Conservation (phyloP, 1,284 basidiomycete species). For the Trametes sp. region DNA sequence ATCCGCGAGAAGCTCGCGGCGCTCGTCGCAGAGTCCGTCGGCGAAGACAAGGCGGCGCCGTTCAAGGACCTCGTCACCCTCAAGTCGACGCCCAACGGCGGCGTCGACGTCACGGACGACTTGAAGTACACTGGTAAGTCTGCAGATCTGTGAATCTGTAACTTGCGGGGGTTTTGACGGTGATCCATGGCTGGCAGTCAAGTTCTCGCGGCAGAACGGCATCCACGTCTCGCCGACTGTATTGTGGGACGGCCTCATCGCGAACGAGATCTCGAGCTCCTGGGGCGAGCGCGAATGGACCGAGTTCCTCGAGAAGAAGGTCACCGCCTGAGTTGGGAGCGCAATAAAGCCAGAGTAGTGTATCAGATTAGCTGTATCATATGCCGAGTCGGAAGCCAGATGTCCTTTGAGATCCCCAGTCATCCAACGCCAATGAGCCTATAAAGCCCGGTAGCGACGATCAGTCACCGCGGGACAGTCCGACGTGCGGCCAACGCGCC, state of each 20-base stretch:
- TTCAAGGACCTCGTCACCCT: slow-evolving; percentile 72
- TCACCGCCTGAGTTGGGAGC: slow-evolving; percentile 45
- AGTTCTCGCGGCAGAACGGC: slow-evolving; percentile 90
- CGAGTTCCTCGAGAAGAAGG: slow-evolving; percentile 77
- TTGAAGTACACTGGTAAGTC: slow-evolving; percentile 83
- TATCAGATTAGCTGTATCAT: slow-evolving; percentile 21
- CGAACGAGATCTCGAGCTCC: slow-evolving; percentile 80
- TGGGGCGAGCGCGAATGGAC: slow-evolving; percentile 90
- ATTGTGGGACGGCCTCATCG: slow-evolving; percentile 87
- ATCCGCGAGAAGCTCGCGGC: slow-evolving; percentile 78
- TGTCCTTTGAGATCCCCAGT: background rate
- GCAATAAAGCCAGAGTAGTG: slow-evolving; percentile 14
- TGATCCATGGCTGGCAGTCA: slow-evolving; percentile 57
- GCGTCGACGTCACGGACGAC: slow-evolving; percentile 80
- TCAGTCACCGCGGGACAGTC: background rate
- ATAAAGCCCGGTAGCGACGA: slow-evolving; percentile 1
- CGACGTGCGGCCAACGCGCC: background rate
- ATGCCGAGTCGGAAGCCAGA: background rate
- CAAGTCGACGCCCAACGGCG: slow-evolving; percentile 76
- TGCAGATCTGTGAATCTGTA: background rate
- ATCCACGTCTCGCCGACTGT: slow-evolving; percentile 93
- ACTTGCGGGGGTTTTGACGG: background rate
- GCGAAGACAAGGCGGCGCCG: slow-evolving; percentile 51
- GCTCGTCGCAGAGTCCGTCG: slow-evolving; percentile 61
- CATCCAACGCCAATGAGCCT: background rate